Evolutionary conservation across 2,329 filamentous ascomycete species (phyloP), one percentile per base, ranked within the genome.

Genomic region (Cladorrhinum sp.): DNA sequence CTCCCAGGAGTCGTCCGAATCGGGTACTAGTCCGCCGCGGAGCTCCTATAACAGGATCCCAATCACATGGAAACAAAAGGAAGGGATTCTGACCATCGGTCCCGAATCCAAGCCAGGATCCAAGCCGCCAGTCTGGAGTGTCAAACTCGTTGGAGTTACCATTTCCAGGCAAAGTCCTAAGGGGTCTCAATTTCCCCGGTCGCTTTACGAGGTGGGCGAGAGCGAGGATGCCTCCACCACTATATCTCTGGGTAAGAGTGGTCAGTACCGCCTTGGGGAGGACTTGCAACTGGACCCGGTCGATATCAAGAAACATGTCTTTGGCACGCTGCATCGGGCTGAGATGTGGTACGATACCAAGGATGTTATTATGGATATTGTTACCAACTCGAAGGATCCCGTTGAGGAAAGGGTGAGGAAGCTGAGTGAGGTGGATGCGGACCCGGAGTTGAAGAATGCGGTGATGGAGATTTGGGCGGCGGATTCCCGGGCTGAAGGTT

Each of bases 381-480:
- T 69, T 8, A 58, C 59, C 9, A 23, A 54, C 28, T 42, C 49
- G 3, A 26, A 23, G 1, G 59, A 57, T 8, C 24, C 59, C 1
- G 51, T 69, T 5, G 24, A 60, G 39, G 36, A 57, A 12, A 54
- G 67, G 50, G 62, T 68, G 23, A 48, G 60, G 60, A 59, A 50
- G 60, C 30, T 70, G 58, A 18, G 33, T 39, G 18, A 26, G 23
- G n/a, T 67, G 57, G 46, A 63, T 18, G 59, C 68, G 8, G 57
- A 65, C 28, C 50, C 56, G 0, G 46, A 54, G 9, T 10, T 70
- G 9, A 65, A 64, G 61, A 64, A 65, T 26, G 66, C 68, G 10
- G 50, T 69, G 7, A 61, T 69, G 63, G 68, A 70, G 64, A 61
- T 70, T 46, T 70, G 68, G 68, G 63, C 59, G 10, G 66, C 68